phyloP scores from a whole-genome alignment of 331 rosid species.

The Quercus phellos region DNA sequence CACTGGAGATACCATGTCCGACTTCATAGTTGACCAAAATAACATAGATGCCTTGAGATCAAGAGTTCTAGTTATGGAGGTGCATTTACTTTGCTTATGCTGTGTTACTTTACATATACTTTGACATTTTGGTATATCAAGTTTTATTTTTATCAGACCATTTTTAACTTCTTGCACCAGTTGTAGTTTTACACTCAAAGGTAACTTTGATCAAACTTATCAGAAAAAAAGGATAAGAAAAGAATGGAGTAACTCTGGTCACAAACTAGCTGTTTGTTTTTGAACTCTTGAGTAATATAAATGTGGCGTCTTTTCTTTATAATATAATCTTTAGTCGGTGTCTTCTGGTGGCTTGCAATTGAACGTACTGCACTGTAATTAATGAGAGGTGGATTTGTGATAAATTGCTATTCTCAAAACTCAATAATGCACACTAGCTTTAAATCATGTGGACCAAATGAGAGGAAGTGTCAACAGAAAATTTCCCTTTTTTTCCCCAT shows the following conservation, averaged over 20 bases:
- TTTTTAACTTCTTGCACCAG: not conserved
- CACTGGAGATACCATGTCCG: conserved; percentile 87
- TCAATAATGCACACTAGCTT: not conserved
- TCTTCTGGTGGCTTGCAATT: not conserved
- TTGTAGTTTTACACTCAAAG: not conserved
- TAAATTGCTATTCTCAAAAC: not conserved
- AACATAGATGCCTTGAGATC: conserved; percentile 73
- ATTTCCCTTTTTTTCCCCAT: not conserved
- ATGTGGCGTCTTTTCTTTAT: not conserved
- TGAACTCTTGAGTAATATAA: not conserved
- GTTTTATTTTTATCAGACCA: not conserved
- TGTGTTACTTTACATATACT: not conserved
- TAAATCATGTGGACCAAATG: not conserved
- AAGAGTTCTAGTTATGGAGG: conserved; percentile 83
- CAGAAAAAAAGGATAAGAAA: not conserved
- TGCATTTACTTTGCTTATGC: conserved; percentile 21
- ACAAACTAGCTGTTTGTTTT: not conserved
- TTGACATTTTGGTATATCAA: not conserved
- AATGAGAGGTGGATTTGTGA: not conserved
- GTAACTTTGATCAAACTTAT: not conserved
- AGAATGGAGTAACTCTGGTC: not conserved
- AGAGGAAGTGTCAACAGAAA: not conserved
- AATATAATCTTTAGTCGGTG: not conserved
- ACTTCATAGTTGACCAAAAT: conserved; percentile 63
- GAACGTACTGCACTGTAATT: not conserved